These are phyloP conservation scores for Halteria grandinella DNA, from an alignment of 73 alveolate genomes.

Conservation along the genomic window DNA sequence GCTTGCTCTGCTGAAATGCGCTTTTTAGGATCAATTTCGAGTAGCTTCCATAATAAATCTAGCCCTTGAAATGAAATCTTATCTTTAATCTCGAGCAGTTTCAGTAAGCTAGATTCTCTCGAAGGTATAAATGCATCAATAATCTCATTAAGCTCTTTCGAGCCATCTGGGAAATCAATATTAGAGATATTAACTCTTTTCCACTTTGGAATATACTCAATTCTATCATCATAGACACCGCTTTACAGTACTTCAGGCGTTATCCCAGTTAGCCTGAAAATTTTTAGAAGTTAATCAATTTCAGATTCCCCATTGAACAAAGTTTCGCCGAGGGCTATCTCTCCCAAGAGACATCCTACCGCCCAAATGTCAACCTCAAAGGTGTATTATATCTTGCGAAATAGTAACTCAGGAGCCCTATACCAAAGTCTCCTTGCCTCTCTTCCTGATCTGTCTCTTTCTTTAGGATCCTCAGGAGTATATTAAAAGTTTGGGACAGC, in stretches of 20 bases:
- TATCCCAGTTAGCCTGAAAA: conserved; percentile 78
- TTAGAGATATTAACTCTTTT: conserved; percentile 57
- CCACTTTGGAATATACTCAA: conserved; percentile 79
- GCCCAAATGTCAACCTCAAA: conserved; percentile 96
- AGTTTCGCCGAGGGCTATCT: conserved; percentile 85
- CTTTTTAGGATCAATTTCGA: conserved; percentile 67
- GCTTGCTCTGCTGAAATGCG: conserved; percentile 74
- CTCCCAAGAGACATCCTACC: conserved; percentile 95
- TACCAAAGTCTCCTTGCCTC: conserved; percentile 96
- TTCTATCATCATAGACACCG: conserved; percentile 16
- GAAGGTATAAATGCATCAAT: conserved; percentile 64
- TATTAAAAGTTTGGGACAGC: conserved; percentile 86
- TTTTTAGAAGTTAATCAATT: conserved; percentile 83
- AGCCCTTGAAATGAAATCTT: conserved; percentile 76
- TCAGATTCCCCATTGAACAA: conserved; percentile 90
- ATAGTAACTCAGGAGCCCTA: conserved; percentile 96
- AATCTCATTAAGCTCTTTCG: conserved; percentile 55
- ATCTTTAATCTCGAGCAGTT: conserved; percentile 62
- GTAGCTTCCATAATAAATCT: conserved; percentile 65
- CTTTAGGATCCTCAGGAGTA: conserved; percentile 99
- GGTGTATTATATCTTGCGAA: conserved; percentile 85
- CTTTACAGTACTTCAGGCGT: conserved; percentile 58
- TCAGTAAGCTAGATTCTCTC: conserved; percentile 61
- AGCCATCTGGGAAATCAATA: conserved; percentile 29
- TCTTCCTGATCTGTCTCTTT: conserved; percentile 96